These are phyloP conservation scores for Cordyceps pruinosa DNA, from an alignment of 2,329 filamentous ascomycete species.

Conservation along the genomic window DNA sequence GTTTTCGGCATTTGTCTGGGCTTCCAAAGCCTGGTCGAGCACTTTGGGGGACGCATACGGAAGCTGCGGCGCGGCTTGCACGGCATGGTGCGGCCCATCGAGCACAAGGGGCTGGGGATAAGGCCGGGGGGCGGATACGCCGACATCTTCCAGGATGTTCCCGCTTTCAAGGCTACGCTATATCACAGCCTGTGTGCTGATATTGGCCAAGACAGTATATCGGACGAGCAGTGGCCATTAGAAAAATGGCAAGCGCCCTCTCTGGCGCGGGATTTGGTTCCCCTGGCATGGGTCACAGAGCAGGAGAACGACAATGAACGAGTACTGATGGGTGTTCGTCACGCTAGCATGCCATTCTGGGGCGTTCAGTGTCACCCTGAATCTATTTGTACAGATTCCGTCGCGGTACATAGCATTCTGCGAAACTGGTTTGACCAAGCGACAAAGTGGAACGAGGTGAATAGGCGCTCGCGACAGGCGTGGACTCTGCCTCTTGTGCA, in stretches of 20 bases:
- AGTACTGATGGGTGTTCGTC: slow-evolving; percentile 71
- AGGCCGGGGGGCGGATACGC: slow-evolving; percentile 13
- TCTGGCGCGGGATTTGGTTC: slow-evolving; percentile 37
- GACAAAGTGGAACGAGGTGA: slow-evolving; percentile 48
- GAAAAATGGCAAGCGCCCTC: slow-evolving; percentile 33
- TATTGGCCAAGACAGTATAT: slow-evolving; percentile 40
- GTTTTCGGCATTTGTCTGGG: slow-evolving; percentile 85
- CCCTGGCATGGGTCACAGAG: slow-evolving; percentile 58
- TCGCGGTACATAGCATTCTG: slow-evolving; percentile 56
- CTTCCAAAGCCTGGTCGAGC: slow-evolving; percentile 72
- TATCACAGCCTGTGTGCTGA: slow-evolving; percentile 63
- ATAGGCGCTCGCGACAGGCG: slow-evolving; percentile 13
- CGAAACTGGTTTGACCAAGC: slow-evolving; percentile 69
- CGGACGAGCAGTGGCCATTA: slow-evolving; percentile 28
- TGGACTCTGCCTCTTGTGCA: slow-evolving; percentile 10
- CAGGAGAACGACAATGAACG: slow-evolving; percentile 34
- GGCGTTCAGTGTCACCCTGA: slow-evolving; percentile 89
- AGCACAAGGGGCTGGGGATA: slow-evolving; percentile 36
- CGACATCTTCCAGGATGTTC: slow-evolving; percentile 60
- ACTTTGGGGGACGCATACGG: slow-evolving; percentile 59
- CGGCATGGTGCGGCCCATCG: slow-evolving; percentile 67
- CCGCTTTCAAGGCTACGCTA: slow-evolving; percentile 61
- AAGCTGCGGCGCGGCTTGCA: slow-evolving; percentile 69
- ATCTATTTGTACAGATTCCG: slow-evolving; percentile 68
- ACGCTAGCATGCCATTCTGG: slow-evolving; percentile 67